Evolutionary conservation across 129 eudicot genomes (phyloP).

Genomic region (Solidago caesia): DNA sequence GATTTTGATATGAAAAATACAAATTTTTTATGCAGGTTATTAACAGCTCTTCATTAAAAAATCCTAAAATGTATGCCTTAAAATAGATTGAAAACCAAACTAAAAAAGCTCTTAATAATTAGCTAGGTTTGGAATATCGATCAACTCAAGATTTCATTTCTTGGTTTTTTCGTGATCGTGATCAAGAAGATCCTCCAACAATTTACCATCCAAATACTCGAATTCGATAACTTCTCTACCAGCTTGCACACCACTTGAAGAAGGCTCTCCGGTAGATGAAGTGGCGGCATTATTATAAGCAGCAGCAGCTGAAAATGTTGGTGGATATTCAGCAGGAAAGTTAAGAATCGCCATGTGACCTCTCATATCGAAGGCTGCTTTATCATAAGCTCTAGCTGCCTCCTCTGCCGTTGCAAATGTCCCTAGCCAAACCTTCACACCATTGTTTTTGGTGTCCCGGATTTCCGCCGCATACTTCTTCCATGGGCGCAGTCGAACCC

Average conservation of each 20-base stretch:
- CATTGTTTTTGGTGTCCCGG: conserved; percentile 35
- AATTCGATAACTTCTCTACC: conserved; percentile 48
- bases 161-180: conserved; percentile 29
- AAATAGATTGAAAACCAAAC: too few relatives aligned
- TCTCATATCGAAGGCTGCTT: conserved; percentile 44
- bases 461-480: conserved; percentile 53
- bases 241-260: conserved; percentile 16
- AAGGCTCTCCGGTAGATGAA: not conserved
- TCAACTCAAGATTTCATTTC: conserved; percentile 8
- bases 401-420: conserved; percentile 52
- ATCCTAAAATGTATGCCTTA: too few relatives aligned
- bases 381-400: conserved; percentile 54
- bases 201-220: conserved; percentile 39
- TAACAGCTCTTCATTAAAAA: too few relatives aligned
- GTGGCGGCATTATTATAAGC: conserved; percentile 13
- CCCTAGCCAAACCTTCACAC: conserved; percentile 48
- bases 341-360: conserved; percentile 52
- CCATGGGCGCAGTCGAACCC: conserved; percentile 49
- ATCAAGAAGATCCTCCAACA: conserved; percentile 53
- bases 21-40: too few relatives aligned
- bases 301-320: conserved; percentile 32
- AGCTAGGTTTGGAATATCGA: not conserved
- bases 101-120: too few relatives aligned
- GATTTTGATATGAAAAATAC: too few relatives aligned
- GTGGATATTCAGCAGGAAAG: conserved; percentile 46